phyloP scores from a whole-genome alignment of 139 green algal species.

The Bryopsis sp. region DNA sequence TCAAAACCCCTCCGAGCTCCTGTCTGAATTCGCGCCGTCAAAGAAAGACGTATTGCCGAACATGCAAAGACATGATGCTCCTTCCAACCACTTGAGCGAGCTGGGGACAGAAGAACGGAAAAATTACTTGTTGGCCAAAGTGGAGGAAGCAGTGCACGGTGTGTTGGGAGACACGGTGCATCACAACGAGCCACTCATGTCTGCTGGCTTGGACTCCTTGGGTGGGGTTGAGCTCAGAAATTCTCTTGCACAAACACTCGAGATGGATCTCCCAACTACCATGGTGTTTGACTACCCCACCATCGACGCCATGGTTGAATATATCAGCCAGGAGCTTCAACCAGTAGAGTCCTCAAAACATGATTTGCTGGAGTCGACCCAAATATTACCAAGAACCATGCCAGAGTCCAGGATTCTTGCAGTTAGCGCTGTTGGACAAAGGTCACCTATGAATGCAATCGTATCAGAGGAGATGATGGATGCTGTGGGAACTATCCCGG shows the following conservation, averaged over 20 bases:
- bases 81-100: background rate
- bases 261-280: conserved; percentile 39
- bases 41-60: background rate
- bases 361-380: no score
- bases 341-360: background rate
- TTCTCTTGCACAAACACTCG: conserved; percentile 33
- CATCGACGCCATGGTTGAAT: background rate
- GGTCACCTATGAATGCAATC: background rate
- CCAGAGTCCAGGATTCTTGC: background rate
- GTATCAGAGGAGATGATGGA: background rate
- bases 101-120: background rate
- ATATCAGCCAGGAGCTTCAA: background rate
- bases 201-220: conserved; percentile 48
- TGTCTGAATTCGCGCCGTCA: background rate
- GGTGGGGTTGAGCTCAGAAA: conserved; percentile 49
- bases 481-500: background rate
- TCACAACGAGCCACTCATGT: conserved; percentile 39
- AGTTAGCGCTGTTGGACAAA: background rate
- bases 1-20: background rate
- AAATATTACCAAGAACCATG: no score
- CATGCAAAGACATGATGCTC: background rate
- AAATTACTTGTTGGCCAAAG: background rate
- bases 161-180: conserved; percentile 14
- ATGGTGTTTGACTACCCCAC: conserved; percentile 55
- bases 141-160: conserved; percentile 12